Evolutionary conservation across 306 rosid species (phyloP), one percentile per base, ranked within the genome.

Genomic region (Fagus crenata): DNA sequence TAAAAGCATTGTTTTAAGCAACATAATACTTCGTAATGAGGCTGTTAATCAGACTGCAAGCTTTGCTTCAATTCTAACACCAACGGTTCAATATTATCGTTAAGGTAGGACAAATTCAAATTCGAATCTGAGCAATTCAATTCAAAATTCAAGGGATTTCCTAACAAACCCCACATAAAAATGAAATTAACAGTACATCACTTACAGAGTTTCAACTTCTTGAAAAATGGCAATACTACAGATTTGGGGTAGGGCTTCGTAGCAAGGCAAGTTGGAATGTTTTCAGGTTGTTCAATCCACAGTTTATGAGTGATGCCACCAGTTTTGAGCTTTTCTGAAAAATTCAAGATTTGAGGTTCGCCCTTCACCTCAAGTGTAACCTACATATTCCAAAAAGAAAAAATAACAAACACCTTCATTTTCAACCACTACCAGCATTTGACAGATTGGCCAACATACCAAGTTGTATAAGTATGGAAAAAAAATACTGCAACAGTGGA

Each of bases 271-370:
- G 97, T 90, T 58, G 93, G 93, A 58, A 84, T 80, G 77, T 88
- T 91, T 76, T 89, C 98, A 35, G 98, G 97, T 51, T 93, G 96
- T 53, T 93, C 98, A 15, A 88, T 82, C 98, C 97, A 91, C 43
- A 93, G 79, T 76, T 87, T 86, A 81, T 93, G 98, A 41, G 81
- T 82, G 67, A 93, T 89, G 28, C 88, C 89, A 60, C 86, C 90
- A 3, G 86, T 71, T 76, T 78, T 85, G 8, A 91, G 97, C 81
- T 93, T 90, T 67, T 87, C 92, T 13, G 96, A 81, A 72, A 90
- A 84, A 83, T 90, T 91, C 82, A 86, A 71, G 1, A 91, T 82
- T 75, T 93, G 93, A 60, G 89, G 4, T 77, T 90, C 93, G 77
- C 97, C 96, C 71, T 91, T 91, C 80, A 93, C 96, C 87, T 91